A percentile compares a stretch with the other conserved stretches of the same genome.
Conservation (phyloP, 805 yeast species). For the Blastobotrys robertii region DNA sequence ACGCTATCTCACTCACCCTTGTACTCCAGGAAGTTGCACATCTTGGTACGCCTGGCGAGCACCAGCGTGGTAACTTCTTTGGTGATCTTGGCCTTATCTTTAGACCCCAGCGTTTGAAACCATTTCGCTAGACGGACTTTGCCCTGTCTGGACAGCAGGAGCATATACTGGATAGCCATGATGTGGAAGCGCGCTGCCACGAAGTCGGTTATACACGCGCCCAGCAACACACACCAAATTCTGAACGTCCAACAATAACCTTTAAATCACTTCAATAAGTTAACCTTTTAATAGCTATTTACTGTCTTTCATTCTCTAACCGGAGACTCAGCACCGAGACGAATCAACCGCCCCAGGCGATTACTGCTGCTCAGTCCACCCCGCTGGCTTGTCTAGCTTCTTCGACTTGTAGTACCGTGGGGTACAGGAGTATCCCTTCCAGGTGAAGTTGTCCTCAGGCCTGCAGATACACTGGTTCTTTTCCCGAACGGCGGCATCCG, state of each 20-base stretch:
- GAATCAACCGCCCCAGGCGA: background rate
- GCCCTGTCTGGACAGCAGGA: slow-evolving; percentile 88
- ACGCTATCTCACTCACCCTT: slow-evolving; percentile 33
- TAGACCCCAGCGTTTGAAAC: slow-evolving; percentile 77
- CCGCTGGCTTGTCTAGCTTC: slow-evolving; percentile 23
- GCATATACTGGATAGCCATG: slow-evolving; percentile 72
- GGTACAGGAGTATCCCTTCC: slow-evolving; percentile 33
- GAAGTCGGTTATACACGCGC: background rate
- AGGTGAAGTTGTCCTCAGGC: slow-evolving; percentile 40
- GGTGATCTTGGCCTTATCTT: slow-evolving; percentile 73
- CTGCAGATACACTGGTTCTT: slow-evolving; percentile 64
- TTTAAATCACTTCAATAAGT: no score
- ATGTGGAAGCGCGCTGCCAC: slow-evolving; percentile 1
- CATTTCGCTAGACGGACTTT: slow-evolving; percentile 89
- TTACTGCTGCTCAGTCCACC: slow-evolving; percentile 39
- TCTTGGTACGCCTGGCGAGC: slow-evolving; percentile 76
- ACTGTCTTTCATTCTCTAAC: background rate
- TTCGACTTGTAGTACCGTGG: slow-evolving; percentile 25
- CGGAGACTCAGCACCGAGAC: background rate
- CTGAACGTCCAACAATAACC: background rate
- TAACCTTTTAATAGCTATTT: no score
- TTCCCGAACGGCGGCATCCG: slow-evolving; percentile 38
- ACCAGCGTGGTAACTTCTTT: slow-evolving; percentile 82
- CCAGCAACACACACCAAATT: background rate
- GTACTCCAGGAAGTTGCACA: slow-evolving; percentile 91